These are phyloP conservation scores for Xerocomellus intermedius DNA, from an alignment of 768 basidiomycete species.

Conservation along the genomic window DNA sequence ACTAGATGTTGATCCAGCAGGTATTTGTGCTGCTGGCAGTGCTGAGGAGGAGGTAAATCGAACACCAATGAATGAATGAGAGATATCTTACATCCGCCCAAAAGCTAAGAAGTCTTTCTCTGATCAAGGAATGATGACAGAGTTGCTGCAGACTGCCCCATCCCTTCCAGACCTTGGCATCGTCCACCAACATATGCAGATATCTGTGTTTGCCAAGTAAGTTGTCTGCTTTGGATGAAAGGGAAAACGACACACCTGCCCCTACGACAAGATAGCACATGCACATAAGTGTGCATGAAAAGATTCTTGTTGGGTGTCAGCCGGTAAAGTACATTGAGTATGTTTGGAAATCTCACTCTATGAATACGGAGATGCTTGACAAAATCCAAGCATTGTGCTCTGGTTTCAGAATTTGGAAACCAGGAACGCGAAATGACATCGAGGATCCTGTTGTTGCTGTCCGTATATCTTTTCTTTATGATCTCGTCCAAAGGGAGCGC, in stretches of 20 bases:
- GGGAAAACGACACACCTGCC: slow-evolving; percentile 1
- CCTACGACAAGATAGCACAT: slow-evolving; percentile 18
- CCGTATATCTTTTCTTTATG: not conserved
- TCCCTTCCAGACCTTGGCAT: slow-evolving; percentile 8
- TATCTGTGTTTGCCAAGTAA: slow-evolving; percentile 1
- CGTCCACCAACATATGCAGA: slow-evolving; percentile 6
- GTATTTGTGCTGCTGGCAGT: slow-evolving; percentile 11
- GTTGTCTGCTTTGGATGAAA: not conserved
- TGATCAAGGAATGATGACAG: slow-evolving; percentile 15
- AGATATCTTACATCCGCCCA: slow-evolving; percentile 9
- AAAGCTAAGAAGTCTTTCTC: slow-evolving; percentile 7
- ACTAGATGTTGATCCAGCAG: not conserved
- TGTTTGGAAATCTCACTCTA: slow-evolving; percentile 12
- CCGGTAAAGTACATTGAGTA: not conserved
- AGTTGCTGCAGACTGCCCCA: slow-evolving; percentile 22
- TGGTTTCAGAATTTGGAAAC: not conserved
- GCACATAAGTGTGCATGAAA: slow-evolving; percentile 25
- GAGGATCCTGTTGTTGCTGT: not conserved
- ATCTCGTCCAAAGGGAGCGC: slow-evolving; percentile 4
- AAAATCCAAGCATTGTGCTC: slow-evolving; percentile 4
- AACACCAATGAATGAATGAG: not conserved
- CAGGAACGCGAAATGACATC: slow-evolving; percentile 1
- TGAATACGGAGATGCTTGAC: slow-evolving; percentile 16
- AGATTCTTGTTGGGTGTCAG: slow-evolving; percentile 22
- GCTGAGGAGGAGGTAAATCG: slow-evolving; percentile 7